Base-by-base conservation (phyloP, 2,329 filamentous ascomycete genomes). In the Colletotrichum orchidophilum region DNA sequence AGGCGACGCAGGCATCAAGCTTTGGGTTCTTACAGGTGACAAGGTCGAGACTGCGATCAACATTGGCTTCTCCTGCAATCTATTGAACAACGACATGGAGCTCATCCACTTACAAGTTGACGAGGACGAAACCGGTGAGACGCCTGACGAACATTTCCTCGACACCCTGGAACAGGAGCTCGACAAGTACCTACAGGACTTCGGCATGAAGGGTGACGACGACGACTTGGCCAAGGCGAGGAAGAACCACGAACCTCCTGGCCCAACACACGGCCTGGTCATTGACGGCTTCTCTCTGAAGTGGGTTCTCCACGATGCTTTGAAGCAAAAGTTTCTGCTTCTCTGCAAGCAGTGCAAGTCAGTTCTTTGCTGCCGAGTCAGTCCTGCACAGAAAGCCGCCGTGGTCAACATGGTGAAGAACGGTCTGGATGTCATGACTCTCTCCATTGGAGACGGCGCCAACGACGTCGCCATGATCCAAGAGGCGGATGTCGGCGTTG, bases 1-100 rank as follows among this genome's bases (percentile, higher is more conserved):
- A 63, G 96, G 93, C 33, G 91, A 95, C 77, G 96, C 96, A 64
- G 97, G 97, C 80, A 98, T 99, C 82, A 99, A 99, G 83, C 89
- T 99, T 8, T 99, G 96, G 96, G 96, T 99, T 64, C 85, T 99
- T 74, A 99, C 96, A 18, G 96, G 97, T 74, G 96, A 99, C 87
- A 99, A 98, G 83, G 96, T 98, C 35, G 96, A 99, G 83, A 99
- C 96, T 27, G 96, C 97, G 69, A 99, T 99, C 90, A 99, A 99
- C 83, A 99, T 99, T 79, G 96, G 96, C 2, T 99, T 98, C 83
- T 99, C 97, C 12, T 99, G 97, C 85, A 99, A 99, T 76, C 87
- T 99, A 35, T 89, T 99, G 66, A 95, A 96, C 82, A 99, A 98
- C 81, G 94, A 97, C 75, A 98, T 99, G 96, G 96, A 99, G 75